Evolutionary conservation across 306 rosid species (phyloP).

Genomic region (Mimosa bimucronata): DNA sequence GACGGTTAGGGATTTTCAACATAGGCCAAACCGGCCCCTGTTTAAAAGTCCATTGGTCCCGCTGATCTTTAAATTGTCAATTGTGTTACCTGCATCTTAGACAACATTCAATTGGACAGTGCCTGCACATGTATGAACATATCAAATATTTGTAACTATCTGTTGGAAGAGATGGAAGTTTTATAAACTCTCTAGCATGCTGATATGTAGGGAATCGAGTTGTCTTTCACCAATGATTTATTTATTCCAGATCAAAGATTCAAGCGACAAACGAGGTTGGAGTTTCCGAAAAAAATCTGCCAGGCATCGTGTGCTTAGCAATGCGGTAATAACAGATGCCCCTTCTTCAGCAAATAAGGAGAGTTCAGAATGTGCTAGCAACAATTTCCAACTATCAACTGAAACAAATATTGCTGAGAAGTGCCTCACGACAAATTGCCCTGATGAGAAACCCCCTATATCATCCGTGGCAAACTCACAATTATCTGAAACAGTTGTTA

Average conservation of each 20-base stretch:
- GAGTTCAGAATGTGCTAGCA: conserved; percentile 54
- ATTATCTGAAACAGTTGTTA: conserved; percentile 40
- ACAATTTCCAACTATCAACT: conserved; percentile 48
- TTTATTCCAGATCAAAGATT: conserved; percentile 59
- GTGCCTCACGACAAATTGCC: conserved; percentile 46
- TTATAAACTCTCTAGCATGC: neutral
- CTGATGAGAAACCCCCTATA: conserved; percentile 62
- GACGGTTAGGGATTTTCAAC: too few species aligned
- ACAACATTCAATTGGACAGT: too few species aligned
- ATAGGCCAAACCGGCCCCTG: too few species aligned
- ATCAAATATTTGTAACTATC: neutral
- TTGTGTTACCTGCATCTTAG: too few species aligned
- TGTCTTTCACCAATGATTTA: conserved; percentile 15
- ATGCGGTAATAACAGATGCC: conserved; percentile 67
- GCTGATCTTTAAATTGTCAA: too few species aligned
- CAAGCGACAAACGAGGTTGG: conserved; percentile 90
- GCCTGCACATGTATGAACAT: neutral
- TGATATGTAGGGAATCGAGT: neutral
- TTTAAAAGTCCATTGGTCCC: too few species aligned
- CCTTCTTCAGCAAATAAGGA: conserved; percentile 66
- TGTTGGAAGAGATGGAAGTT: neutral
- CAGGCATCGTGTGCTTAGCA: conserved; percentile 89
- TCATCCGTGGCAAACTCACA: conserved; percentile 46
- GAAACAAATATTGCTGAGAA: conserved; percentile 65
- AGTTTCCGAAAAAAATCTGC: conserved; percentile 91